Conservation (phyloP, 2,329 filamentous ascomycete species). For the Magnaporthales sp. region DNA sequence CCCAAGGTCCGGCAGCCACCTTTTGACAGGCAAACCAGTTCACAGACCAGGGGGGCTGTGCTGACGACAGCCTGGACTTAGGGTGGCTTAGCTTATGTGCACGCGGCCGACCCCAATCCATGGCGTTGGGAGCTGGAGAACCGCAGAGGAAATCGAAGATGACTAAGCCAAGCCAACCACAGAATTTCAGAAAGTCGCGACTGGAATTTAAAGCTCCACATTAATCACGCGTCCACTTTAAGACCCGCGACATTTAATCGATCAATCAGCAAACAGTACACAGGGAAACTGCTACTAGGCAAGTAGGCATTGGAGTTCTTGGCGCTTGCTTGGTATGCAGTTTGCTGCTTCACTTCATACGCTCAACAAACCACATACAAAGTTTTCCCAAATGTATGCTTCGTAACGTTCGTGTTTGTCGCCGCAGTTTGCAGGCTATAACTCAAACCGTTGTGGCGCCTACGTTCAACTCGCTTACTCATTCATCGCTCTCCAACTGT, state of each 20-base stretch:
- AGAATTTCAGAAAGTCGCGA: not conserved
- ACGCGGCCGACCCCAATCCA: too few species aligned
- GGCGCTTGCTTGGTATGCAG: not conserved
- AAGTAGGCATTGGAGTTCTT: not conserved
- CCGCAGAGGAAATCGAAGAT: not conserved
- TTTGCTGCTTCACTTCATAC: not conserved
- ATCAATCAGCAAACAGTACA: not conserved
- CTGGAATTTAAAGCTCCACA: not conserved
- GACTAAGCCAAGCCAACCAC: not conserved
- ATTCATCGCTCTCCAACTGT: not conserved
- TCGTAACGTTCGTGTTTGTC: not conserved
- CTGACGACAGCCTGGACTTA: not conserved
- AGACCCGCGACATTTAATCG: not conserved
- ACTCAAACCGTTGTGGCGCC: not conserved
- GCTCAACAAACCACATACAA: not conserved
- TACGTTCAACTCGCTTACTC: not conserved
- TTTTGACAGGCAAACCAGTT: not conserved
- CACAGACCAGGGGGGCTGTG: not conserved
- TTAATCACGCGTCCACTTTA: not conserved
- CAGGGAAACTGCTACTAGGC: too few species aligned
- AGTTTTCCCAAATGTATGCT: not conserved
- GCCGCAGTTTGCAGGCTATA: not conserved
- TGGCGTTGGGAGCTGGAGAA: too few species aligned
- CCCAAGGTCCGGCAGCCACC: not conserved
- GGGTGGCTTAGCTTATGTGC: not conserved